Evolutionary conservation across 2,329 filamentous ascomycete species (phyloP).

Genomic region (Pseudonectria foliicola): DNA sequence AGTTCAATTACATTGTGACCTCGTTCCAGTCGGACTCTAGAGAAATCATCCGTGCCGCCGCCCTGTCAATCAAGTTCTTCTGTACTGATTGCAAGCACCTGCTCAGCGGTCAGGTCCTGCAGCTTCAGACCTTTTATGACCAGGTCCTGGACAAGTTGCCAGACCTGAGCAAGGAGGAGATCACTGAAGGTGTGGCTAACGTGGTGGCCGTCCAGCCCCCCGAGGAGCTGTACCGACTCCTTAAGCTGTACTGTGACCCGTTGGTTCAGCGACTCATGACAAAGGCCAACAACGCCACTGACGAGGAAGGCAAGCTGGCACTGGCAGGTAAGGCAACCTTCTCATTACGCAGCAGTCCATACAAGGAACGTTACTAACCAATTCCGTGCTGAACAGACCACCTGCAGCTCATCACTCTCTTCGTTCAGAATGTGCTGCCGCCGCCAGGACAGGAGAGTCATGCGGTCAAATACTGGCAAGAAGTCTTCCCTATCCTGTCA

Average conservation of each 20-base stretch:
- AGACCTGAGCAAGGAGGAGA: constrained; percentile 82
- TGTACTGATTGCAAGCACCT: constrained; percentile 90
- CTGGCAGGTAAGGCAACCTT: constrained; percentile 61
- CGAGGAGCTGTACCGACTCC: constrained; percentile 70
- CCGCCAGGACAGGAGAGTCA: constrained; percentile 72
- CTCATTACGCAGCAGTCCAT: neutral
- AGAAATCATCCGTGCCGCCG: constrained; percentile 86
- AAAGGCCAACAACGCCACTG: constrained; percentile 77
- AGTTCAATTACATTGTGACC: constrained; percentile 91
- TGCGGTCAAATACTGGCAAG: constrained; percentile 91
- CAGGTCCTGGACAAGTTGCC: constrained; percentile 82
- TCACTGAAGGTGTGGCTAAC: constrained; percentile 90
- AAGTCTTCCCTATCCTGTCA: constrained; percentile 81
- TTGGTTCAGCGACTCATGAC: constrained; percentile 78
- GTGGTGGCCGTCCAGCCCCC: constrained; percentile 82
- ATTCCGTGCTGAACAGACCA: constrained; percentile 54
- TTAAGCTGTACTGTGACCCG: constrained; percentile 92
- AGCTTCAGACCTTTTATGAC: constrained; percentile 89
- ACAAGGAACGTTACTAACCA: constrained; percentile 1
- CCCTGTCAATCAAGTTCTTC: constrained; percentile 93
- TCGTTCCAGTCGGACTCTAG: constrained; percentile 84
- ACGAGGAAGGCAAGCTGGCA: constrained; percentile 76
- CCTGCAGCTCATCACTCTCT: constrained; percentile 84
- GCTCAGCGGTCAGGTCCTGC: constrained; percentile 72
- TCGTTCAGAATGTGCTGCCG: constrained; percentile 71